These are phyloP conservation scores for Blastocystis hominis DNA, from an alignment of 352 stramenopile genomes.

Conservation along the genomic window DNA sequence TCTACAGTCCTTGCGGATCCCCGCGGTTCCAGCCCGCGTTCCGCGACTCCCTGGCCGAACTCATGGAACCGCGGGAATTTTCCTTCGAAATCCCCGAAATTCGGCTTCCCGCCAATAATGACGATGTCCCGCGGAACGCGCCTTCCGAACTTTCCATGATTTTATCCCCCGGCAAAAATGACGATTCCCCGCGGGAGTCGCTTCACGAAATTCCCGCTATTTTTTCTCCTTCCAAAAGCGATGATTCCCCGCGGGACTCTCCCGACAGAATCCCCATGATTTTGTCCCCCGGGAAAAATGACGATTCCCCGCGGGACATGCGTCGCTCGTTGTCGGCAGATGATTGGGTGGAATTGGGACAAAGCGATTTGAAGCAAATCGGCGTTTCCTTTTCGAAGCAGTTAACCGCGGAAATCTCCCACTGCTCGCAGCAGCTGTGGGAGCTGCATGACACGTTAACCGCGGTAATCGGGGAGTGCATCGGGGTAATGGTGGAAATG, in stretches of 20 bases:
- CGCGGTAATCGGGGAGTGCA: neutral
- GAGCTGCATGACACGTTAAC: neutral
- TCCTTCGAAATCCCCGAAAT: neutral
- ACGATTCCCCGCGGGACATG: neutral
- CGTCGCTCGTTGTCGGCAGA: neutral
- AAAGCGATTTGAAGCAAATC: neutral
- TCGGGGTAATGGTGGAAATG: neutral
- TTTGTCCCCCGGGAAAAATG: neutral
- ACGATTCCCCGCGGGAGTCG: neutral
- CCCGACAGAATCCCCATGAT: too few species aligned
- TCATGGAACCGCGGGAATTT: neutral
- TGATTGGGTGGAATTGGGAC: neutral
- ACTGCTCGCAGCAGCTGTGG: neutral
- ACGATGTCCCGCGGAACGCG: neutral
- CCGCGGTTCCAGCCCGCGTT: neutral
- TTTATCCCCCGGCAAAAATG: neutral
- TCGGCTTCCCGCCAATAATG: neutral
- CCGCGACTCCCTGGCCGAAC: neutral
- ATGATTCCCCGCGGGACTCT: neutral
- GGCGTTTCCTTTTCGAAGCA: neutral
- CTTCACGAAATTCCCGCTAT: neutral
- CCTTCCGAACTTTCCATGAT: too few species aligned
- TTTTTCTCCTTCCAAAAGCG: neutral
- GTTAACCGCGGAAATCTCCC: neutral
- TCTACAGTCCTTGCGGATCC: neutral